phyloP scores from a whole-genome alignment of 352 stramenopile species.

The Pythium pectinolyticum region DNA sequence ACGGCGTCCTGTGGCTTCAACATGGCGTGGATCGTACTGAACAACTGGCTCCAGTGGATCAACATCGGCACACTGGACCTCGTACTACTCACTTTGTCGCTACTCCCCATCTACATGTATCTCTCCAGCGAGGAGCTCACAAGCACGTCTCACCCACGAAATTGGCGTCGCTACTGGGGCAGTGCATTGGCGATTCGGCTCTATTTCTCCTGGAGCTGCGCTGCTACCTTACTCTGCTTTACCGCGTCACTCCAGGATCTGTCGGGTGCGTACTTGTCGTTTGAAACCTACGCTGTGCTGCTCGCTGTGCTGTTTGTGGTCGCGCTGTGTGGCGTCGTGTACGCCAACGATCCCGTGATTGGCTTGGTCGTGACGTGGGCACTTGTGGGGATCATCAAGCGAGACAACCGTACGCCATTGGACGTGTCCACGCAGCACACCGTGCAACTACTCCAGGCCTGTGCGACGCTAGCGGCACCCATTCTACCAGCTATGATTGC shows the following conservation, averaged over 20 bases:
- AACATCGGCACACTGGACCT: slow-evolving; percentile 43
- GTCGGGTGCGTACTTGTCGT: slow-evolving; percentile 35
- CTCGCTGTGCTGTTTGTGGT: slow-evolving; percentile 45
- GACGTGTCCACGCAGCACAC: slow-evolving; percentile 20
- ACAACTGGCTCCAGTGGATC: slow-evolving; percentile 44
- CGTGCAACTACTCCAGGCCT: slow-evolving; percentile 43
- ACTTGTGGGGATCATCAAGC: slow-evolving; percentile 46
- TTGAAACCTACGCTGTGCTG: slow-evolving; percentile 43
- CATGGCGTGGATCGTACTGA: slow-evolving; percentile 55
- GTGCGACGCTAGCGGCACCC: slow-evolving; percentile 32
- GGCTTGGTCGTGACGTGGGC: slow-evolving; percentile 52
- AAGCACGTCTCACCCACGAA: slow-evolving; percentile 30
- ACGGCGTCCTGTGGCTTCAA: slow-evolving; percentile 49
- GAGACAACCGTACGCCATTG: slow-evolving; percentile 31
- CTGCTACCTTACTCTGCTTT: slow-evolving; percentile 48
- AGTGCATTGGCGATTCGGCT: slow-evolving; percentile 58
- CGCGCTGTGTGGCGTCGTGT: slow-evolving; percentile 43
- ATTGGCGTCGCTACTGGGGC: slow-evolving; percentile 52
- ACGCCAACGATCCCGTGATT: slow-evolving; percentile 53
- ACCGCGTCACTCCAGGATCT: slow-evolving; percentile 47
- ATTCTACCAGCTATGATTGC: slow-evolving; percentile 12
- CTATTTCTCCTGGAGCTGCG: slow-evolving; percentile 63
- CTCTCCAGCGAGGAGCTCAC: slow-evolving; percentile 42
- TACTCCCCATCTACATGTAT: slow-evolving; percentile 62
- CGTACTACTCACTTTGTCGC: slow-evolving; percentile 47